Percentiles rank a stretch among this genome's conserved stretches.
Evolutionary conservation across 257 asterid genomes (phyloP).

Genomic region (Plantago elongata): DNA sequence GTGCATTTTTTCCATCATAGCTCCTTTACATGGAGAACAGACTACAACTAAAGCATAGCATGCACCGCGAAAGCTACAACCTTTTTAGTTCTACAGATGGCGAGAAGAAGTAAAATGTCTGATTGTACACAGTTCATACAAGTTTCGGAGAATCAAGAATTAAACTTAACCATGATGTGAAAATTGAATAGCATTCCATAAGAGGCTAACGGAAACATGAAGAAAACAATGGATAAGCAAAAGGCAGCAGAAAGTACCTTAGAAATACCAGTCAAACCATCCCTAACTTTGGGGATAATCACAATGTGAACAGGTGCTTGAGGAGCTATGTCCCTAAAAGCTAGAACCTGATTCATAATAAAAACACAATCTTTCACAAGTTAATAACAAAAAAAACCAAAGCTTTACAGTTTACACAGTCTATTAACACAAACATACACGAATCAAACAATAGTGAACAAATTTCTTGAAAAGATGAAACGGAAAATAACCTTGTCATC

Average conservation of each 20-base stretch:
- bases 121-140: background rate
- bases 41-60: too few species aligned
- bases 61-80: too few species aligned
- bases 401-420: background rate
- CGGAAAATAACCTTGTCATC: slow-evolving; percentile 61
- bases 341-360: slow-evolving; percentile 61
- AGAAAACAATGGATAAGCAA: background rate
- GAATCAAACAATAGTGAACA: background rate
- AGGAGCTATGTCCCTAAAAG: slow-evolving; percentile 83
- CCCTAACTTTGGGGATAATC: slow-evolving; percentile 73
- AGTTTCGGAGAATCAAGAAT: background rate
- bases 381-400: background rate
- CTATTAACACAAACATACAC: background rate
- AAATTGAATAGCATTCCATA: background rate
- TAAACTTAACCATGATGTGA: background rate
- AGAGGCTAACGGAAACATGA: background rate
- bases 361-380: background rate
- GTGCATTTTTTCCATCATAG: too few species aligned
- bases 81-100: too few species aligned
- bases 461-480: background rate
- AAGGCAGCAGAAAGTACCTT: slow-evolving; percentile 34
- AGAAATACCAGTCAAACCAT: slow-evolving; percentile 74
- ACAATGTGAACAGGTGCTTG: slow-evolving; percentile 84
- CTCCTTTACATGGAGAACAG: too few species aligned
- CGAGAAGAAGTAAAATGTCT: background rate